Evolutionary conservation across 2,329 filamentous ascomycete species (phyloP).

Genomic region (Diaporthe sp.): DNA sequence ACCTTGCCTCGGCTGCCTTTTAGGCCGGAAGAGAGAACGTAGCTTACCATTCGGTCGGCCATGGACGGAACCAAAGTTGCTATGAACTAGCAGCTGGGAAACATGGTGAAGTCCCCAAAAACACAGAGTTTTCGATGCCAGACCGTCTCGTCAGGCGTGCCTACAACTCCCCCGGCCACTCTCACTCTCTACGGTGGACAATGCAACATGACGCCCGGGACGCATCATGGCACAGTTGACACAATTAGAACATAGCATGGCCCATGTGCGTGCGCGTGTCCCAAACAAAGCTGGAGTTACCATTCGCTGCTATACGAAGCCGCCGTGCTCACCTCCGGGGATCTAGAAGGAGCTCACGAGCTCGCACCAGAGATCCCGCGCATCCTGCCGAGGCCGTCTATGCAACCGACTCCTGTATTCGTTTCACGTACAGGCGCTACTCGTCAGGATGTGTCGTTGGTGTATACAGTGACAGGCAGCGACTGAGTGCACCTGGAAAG

Average conservation of each 20-base stretch:
- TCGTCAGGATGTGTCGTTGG: no score
- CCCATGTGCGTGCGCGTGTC: not conserved
- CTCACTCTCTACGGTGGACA: not conserved
- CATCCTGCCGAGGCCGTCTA: constrained; percentile 13
- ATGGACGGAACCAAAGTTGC: not conserved
- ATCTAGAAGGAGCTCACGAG: not conserved
- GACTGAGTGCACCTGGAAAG: not conserved
- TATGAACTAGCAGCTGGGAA: not conserved
- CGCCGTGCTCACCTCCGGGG: not conserved
- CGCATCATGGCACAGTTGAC: no score
- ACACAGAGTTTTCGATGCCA: no score
- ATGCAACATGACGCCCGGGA: not conserved
- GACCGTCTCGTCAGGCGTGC: no score
- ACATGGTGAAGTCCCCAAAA: no score
- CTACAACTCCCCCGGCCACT: no score
- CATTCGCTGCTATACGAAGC: not conserved
- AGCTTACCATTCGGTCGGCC: not conserved
- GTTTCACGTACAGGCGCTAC: not conserved
- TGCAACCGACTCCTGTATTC: not conserved
- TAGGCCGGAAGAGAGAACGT: not conserved
- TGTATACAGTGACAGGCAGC: not conserved
- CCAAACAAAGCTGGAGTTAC: not conserved
- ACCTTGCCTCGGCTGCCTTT: not conserved
- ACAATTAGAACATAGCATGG: not conserved
- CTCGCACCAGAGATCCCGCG: not conserved